phyloP scores from a whole-genome alignment of 257 asterid species.

The Datura wrightii region DNA sequence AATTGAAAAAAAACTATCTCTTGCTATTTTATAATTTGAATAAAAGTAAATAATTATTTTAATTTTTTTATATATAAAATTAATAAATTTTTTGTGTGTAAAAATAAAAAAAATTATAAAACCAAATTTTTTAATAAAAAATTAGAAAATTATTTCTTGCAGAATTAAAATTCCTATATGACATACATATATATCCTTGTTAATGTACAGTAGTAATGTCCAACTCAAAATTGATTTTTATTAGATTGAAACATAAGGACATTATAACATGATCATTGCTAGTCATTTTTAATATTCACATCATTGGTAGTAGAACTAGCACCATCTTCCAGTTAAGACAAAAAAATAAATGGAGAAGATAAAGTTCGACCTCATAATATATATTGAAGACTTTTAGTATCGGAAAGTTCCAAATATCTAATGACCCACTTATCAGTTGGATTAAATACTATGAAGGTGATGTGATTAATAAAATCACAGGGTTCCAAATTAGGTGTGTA shows the following conservation, averaged over 20 bases:
- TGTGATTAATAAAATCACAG: not conserved
- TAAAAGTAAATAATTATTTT: no score
- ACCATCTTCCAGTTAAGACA: not conserved
- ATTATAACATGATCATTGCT: not conserved
- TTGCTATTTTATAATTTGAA: no score
- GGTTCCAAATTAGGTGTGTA: not conserved
- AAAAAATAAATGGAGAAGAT: not conserved
- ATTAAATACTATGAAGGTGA: not conserved
- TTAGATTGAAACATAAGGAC: not conserved
- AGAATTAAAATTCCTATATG: no score
- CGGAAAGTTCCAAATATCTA: not conserved
- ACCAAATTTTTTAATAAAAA: no score
- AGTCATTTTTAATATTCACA: not conserved
- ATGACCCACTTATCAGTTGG: not conserved
- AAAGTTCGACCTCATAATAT: no score
- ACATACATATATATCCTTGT: no score
- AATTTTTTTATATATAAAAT: no score
- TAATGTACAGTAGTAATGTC: no score
- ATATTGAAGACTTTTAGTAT: not conserved
- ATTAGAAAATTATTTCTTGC: no score
- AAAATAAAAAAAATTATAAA: no score
- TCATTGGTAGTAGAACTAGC: not conserved
- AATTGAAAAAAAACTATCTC: no score
- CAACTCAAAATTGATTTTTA: not conserved
- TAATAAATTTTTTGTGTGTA: no score